phyloP scores from a whole-genome alignment of 2,329 filamentous ascomycete species.

The Moelleriella libera region DNA sequence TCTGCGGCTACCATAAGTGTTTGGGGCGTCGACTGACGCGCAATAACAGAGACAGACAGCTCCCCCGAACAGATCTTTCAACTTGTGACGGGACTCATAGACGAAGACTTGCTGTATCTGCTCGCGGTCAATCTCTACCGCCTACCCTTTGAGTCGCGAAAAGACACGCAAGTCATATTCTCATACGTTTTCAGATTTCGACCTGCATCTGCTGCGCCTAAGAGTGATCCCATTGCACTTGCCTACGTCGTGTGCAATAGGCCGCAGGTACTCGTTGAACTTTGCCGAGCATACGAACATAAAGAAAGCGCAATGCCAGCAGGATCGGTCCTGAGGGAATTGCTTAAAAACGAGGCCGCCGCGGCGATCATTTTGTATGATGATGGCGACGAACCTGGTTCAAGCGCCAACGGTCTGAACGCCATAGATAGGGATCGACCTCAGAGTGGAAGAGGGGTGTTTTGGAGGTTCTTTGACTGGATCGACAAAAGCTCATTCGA shows the following conservation, averaged over 20 bases:
- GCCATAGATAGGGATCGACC: conserved; percentile 63
- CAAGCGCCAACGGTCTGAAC: conserved; percentile 60
- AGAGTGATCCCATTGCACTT: conserved; percentile 68
- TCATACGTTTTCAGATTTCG: conserved; percentile 90
- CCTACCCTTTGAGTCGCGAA: conserved; percentile 88
- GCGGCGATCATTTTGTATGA: conserved; percentile 88
- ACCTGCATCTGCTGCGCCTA: conserved; percentile 49
- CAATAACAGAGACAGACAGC: conserved; percentile 58
- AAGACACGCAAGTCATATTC: conserved; percentile 91
- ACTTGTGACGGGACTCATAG: conserved; percentile 70
- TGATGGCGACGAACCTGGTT: conserved; percentile 58
- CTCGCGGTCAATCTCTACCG: conserved; percentile 72
- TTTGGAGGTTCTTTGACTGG: conserved; percentile 96
- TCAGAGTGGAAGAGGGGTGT: conserved; percentile 71
- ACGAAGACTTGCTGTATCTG: conserved; percentile 77
- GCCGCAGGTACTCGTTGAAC: conserved; percentile 73
- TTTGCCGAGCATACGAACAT: conserved; percentile 82
- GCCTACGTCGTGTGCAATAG: conserved; percentile 78
- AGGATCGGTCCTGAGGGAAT: conserved; percentile 77
- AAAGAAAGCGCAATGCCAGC: conserved; percentile 86
- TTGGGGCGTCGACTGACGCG: background rate
- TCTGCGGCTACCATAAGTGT: too few relatives aligned
- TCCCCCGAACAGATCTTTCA: conserved; percentile 79
- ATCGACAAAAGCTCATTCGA: conserved; percentile 95
- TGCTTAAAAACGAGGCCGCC: conserved; percentile 78